Percentiles rank a stretch among this genome's conserved stretches.
Conservation (phyloP, 83 land plant species). For the Diphasiastrum complanatum region DNA sequence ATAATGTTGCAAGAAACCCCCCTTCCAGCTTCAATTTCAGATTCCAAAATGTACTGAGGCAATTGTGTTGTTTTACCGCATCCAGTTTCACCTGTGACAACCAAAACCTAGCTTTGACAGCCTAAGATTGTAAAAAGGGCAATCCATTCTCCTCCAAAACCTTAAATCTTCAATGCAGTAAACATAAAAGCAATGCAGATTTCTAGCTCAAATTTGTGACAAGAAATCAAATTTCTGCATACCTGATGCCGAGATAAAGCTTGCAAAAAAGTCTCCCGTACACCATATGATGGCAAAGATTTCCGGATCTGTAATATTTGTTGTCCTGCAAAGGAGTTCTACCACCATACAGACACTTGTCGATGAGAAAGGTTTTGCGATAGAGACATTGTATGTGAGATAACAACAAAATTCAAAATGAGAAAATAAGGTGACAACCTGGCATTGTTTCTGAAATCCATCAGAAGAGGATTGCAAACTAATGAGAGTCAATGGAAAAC, state of each 20-base stretch:
- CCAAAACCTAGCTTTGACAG: conserved; percentile 47
- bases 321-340: conserved; percentile 71
- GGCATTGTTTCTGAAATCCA: too few species aligned
- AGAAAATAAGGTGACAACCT: not conserved
- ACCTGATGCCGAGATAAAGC: conserved; percentile 85
- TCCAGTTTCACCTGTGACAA: conserved; percentile 87
- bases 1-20: conserved; percentile 83
- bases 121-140: not conserved
- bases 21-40: conserved; percentile 81
- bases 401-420: not conserved
- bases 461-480: too few species aligned
- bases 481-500: too few species aligned
- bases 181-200: not conserved
- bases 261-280: conserved; percentile 50
- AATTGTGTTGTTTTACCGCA: conserved; percentile 95
- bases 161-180: not conserved
- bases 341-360: not conserved
- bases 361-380: not conserved
- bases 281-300: conserved; percentile 65
- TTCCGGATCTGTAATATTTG: conserved; percentile 53
- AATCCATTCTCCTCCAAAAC: not conserved
- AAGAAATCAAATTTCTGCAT: not conserved
- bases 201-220: not conserved
- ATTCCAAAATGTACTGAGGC: conserved; percentile 79
- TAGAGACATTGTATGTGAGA: too few species aligned